Evolutionary conservation across 495 filamentous ascomycete genomes (phyloP), one percentile per base, ranked within the genome.

Genomic region (Neurospora intermedia): DNA sequence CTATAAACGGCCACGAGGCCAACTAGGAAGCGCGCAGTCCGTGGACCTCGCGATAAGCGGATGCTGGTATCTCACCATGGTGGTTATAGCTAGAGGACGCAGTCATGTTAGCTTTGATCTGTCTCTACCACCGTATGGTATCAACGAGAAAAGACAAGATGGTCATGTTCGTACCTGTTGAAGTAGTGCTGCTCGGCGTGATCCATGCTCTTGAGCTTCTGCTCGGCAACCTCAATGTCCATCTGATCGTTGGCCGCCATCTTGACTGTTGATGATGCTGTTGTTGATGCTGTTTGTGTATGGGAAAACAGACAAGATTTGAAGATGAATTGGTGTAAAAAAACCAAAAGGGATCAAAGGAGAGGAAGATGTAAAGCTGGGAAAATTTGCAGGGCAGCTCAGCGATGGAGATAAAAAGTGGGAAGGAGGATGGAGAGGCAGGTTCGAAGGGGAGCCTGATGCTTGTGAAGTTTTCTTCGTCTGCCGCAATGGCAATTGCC

Each of bases 171-270:
- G 77, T 83, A 94, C 93, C 93, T 96, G 81, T 96, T 98, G 87
- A 98, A 98, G 85, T 98, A 98, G 82, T 96, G 94, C 78, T 93
- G 91, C 85, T 98, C 94, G 74, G 93, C 91, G 82, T 97, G 93
- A 76, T 91, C 91, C 86, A 93, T 89, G 76, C 86, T 84, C 82
- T 86, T 85, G 77, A 88, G 83, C 78, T 80, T 77, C 80, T 84
- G 81, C 78, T 87, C 86, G 46, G 84, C 85, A 70, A 78, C 76
- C 77, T 85, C 83, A 70, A 85, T 82, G 23, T 85, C 85, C 82
- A 83, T 86, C 39, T 66, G 54, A 66, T 77, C 77, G 35, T 83
- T 80, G 74, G 72, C 72, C 27, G 79, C 74, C 84, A 85, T 86
- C 62, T 70, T 80, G 66, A 46, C 31, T 74, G 27, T 23, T 39